Conservation (phyloP, 2,329 filamentous ascomycete species). For the Diaporthe longicolla region DNA sequence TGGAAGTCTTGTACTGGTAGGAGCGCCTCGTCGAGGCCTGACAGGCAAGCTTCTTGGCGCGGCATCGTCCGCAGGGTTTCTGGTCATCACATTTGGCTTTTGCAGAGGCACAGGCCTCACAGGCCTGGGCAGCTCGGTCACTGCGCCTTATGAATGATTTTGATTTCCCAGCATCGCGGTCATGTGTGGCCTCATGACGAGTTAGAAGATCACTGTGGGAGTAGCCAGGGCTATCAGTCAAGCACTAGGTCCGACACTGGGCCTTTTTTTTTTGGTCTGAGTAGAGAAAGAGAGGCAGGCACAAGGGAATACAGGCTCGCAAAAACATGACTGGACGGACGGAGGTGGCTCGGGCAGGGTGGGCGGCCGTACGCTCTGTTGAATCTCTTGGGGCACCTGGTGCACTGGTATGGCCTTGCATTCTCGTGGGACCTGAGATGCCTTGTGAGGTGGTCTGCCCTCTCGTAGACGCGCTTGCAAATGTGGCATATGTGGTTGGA, state of each 20-base stretch:
- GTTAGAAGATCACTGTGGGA: conserved; percentile 47
- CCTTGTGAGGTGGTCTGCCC: conserved; percentile 49
- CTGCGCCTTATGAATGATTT: conserved; percentile 48
- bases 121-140: conserved; percentile 49
- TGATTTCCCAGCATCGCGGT: conserved; percentile 48
- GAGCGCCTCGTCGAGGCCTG: conserved; percentile 44
- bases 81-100: conserved; percentile 51
- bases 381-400: conserved; percentile 50
- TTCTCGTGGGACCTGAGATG: conserved; percentile 51
- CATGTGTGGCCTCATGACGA: conserved; percentile 50
- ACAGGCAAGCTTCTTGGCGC: conserved; percentile 47
- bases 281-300: neutral
- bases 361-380: conserved; percentile 48
- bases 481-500: conserved; percentile 46
- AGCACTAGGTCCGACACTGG: neutral
- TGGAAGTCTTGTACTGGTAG: conserved; percentile 43
- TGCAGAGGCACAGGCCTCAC: conserved; percentile 47
- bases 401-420: conserved; percentile 49
- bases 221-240: neutral
- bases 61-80: conserved; percentile 49
- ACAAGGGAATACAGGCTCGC: neutral
- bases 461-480: conserved; percentile 49
- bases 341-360: neutral
- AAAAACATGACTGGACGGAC: neutral
- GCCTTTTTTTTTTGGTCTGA: neutral